phyloP scores from a whole-genome alignment of 2,329 filamentous ascomycete species.

The Xylaria sp. region DNA sequence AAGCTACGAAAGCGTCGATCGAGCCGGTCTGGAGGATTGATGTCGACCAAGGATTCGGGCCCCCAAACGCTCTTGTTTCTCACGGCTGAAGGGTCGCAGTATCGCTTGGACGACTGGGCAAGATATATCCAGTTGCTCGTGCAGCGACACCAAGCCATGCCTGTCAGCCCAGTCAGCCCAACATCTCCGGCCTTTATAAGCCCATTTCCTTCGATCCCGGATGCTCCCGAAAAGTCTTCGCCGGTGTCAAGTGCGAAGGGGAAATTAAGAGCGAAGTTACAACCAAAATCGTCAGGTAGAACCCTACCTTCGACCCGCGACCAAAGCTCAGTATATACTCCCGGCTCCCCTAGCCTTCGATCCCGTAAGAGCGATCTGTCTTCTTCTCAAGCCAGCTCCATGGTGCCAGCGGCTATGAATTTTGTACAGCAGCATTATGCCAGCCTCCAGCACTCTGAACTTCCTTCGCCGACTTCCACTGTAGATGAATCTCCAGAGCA shows the following conservation, averaged over 20 bases:
- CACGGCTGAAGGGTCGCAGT: constrained; percentile 62
- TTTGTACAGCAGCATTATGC: constrained; percentile 62
- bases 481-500: constrained; percentile 65
- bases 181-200: constrained; percentile 65
- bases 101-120: constrained; percentile 69
- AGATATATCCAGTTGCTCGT: constrained; percentile 61
- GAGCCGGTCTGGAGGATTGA: constrained; percentile 69
- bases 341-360: constrained; percentile 69
- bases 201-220: constrained; percentile 60
- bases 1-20: constrained; percentile 73
- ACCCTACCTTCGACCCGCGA: constrained; percentile 61
- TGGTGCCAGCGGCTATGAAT: constrained; percentile 55
- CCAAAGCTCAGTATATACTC: constrained; percentile 63
- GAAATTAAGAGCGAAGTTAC: constrained; percentile 53
- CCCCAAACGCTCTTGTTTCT: constrained; percentile 68
- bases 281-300: constrained; percentile 62
- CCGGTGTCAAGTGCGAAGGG: constrained; percentile 59
- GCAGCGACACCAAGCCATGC: constrained; percentile 57
- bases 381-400: constrained; percentile 66
- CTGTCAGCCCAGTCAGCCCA: constrained; percentile 65
- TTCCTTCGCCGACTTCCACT: constrained; percentile 67
- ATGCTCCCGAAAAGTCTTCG: constrained; percentile 55
- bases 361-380: constrained; percentile 73
- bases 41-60: constrained; percentile 61
- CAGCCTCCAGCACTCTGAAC: constrained; percentile 63